Evolutionary conservation across 352 stramenopile species (phyloP).

Genomic region (Elongisporangium undulatum): DNA sequence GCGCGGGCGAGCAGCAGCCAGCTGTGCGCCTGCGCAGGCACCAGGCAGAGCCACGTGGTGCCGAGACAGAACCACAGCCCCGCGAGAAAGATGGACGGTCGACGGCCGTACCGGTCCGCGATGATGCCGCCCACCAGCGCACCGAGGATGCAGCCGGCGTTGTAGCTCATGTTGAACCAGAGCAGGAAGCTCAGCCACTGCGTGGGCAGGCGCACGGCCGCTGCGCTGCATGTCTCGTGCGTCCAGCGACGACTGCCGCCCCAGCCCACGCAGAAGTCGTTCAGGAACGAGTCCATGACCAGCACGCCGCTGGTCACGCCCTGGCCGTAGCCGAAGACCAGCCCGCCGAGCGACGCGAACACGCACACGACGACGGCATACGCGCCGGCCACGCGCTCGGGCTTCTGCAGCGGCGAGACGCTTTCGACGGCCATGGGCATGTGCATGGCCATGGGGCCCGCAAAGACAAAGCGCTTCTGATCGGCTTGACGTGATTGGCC

Average conservation of each 20-base stretch:
- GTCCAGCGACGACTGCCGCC: conserved; percentile 17
- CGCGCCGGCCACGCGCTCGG: not conserved
- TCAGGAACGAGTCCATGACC: conserved; percentile 15
- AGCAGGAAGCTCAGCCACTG: conserved; percentile 27
- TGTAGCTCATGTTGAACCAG: conserved; percentile 17
- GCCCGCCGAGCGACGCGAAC: not conserved
- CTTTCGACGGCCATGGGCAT: not conserved
- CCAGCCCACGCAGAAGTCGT: conserved; percentile 14
- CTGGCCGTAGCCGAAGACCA: conserved; percentile 2
- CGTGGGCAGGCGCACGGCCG: conserved; percentile 11
- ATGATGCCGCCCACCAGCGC: conserved; percentile 13
- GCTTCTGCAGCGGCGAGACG: not conserved
- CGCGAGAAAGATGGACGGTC: conserved; percentile 12
- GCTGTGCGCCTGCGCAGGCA: conserved; percentile 1
- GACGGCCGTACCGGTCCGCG: conserved; percentile 15
- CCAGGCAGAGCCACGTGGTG: conserved; percentile 11
- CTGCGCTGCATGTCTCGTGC: conserved; percentile 17
- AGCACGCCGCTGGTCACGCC: conserved; percentile 11
- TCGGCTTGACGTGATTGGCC: not conserved
- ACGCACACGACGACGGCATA: conserved; percentile 5
- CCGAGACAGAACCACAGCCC: conserved; percentile 15
- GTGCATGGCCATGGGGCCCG: not conserved
- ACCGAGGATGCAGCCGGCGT: conserved; percentile 17
- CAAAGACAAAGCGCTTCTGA: not conserved
- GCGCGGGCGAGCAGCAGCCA: conserved; percentile 9